Conservation (phyloP, 1,284 basidiomycete genomes). For the Anthracocystis panici-leucophaei region DNA sequence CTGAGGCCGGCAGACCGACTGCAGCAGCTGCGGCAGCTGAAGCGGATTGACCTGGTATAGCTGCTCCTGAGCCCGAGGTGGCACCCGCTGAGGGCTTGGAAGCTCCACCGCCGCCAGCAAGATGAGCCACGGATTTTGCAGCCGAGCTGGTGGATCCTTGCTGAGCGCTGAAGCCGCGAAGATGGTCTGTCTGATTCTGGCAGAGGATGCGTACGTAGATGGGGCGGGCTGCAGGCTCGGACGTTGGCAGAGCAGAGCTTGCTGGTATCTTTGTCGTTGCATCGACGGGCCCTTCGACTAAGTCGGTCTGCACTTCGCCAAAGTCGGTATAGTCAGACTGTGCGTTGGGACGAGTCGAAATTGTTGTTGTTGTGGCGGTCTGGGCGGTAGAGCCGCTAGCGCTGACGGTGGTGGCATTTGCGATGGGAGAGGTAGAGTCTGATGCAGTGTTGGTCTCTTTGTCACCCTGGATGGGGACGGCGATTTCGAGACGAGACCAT, state of each 20-base stretch:
- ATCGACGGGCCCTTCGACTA: conserved; percentile 24
- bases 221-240: conserved; percentile 21
- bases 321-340: conserved; percentile 31
- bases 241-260: not conserved
- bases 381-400: not conserved
- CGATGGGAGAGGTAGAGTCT: not conserved
- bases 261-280: conserved; percentile 1
- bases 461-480: conserved; percentile 38
- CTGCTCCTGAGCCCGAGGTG: conserved; percentile 11
- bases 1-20: conserved; percentile 34
- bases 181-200: conserved; percentile 60
- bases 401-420: not conserved
- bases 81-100: conserved; percentile 10
- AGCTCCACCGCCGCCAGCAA: conserved; percentile 36
- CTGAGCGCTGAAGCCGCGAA: conserved; percentile 36
- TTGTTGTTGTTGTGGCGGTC: not conserved
- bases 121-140: conserved; percentile 33
- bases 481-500: conserved; percentile 72
- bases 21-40: conserved; percentile 12
- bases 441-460: not conserved
- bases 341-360: not conserved
- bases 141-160: conserved; percentile 16
- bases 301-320: conserved; percentile 34
- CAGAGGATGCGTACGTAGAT: conserved; percentile 57
- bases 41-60: conserved; percentile 3